Evolutionary conservation across 169 alveolate species (phyloP).

Genomic region (Eimeria tenella): DNA sequence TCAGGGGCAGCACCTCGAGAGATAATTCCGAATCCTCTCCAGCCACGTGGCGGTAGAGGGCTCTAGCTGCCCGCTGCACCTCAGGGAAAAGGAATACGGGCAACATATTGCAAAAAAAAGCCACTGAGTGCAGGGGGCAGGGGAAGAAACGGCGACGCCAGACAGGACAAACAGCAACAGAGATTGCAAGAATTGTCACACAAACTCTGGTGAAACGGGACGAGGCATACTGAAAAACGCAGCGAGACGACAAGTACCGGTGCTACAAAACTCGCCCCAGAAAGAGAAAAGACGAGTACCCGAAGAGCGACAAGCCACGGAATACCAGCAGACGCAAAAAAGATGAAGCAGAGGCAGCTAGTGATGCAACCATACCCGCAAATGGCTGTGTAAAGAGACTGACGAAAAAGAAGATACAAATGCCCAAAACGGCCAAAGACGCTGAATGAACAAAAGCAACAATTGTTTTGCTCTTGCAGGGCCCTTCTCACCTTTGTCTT

Average conservation of each 20-base stretch:
- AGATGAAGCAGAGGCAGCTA: neutral
- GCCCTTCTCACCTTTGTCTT: slow-evolving; percentile 2
- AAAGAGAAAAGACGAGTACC: neutral
- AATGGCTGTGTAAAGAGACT: neutral
- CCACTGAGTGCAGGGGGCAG: neutral
- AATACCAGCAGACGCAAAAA: neutral
- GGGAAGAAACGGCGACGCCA: no score
- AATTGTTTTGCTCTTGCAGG: neutral
- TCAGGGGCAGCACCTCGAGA: slow-evolving; percentile 24
- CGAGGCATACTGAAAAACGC: neutral
- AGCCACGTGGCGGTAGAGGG: slow-evolving; percentile 50
- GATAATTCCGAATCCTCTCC: slow-evolving; percentile 58
- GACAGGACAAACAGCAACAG: no score
- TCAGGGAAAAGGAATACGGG: neutral
- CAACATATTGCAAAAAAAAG: neutral
- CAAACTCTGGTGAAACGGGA: neutral
- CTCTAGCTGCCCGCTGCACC: slow-evolving; percentile 30
- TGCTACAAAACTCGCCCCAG: neutral
- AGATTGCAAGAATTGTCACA: no score
- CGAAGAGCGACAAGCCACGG: neutral
- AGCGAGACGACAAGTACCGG: neutral
- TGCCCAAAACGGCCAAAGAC: neutral
- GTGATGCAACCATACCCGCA: neutral
- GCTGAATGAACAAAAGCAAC: neutral
- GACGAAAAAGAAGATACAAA: neutral